phyloP scores from a whole-genome alignment of 164 flowering plant genomes.

The Vitis cinerea region DNA sequence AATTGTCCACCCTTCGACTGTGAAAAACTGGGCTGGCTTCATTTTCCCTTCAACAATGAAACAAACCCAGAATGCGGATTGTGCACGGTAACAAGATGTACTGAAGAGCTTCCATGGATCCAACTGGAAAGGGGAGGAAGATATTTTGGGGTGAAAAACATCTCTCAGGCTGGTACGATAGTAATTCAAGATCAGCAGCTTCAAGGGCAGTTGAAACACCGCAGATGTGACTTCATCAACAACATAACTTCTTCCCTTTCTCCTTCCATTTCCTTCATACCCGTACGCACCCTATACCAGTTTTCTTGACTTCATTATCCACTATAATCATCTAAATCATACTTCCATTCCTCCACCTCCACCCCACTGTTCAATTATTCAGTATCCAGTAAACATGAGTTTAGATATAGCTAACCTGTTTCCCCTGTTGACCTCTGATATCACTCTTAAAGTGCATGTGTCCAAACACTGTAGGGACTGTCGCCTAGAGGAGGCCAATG shows the following conservation, averaged over 20 bases:
- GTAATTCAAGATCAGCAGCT: conserved; percentile 2
- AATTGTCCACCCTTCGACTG: background rate
- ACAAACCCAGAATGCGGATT: conserved; percentile 11
- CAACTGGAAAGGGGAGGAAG: conserved; percentile 12
- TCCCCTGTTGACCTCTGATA: background rate
- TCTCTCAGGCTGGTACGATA: conserved; percentile 6
- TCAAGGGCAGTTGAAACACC: background rate
- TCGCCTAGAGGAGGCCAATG: conserved; percentile 9
- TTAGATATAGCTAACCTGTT: background rate
- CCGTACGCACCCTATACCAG: background rate
- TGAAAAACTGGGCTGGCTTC: background rate
- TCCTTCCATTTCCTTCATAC: background rate
- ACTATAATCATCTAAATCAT: background rate
- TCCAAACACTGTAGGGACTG: background rate
- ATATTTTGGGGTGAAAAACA: conserved; percentile 2
- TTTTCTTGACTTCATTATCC: background rate
- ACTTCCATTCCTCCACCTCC: background rate
- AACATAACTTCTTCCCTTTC: conserved; percentile 3
- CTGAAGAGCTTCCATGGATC: background rate
- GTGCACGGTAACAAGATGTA: background rate
- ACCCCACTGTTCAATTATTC: conserved; percentile 7
- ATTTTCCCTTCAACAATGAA: conserved; percentile 9
- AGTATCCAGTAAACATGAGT: background rate
- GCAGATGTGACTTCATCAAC: conserved; percentile 1
- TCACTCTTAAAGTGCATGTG: background rate